These are phyloP conservation scores for Fomitopsis schrenkii DNA, from an alignment of 1,284 basidiomycete genomes.

Conservation along the genomic window DNA sequence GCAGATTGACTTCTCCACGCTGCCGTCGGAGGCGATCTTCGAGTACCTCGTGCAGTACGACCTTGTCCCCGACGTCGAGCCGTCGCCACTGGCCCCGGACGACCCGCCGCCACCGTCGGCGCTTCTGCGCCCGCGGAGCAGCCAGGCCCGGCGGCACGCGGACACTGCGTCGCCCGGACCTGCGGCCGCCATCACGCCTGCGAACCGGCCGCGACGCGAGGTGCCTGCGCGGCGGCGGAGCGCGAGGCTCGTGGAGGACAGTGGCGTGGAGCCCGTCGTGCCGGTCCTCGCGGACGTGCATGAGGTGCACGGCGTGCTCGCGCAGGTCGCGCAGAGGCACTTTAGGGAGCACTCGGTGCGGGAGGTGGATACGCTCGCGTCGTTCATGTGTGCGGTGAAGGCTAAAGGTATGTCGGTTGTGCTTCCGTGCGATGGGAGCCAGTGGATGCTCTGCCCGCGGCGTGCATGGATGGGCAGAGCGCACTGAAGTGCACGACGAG, in stretches of 20 bases:
- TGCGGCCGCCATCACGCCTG: constrained; percentile 46
- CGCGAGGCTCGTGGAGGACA: constrained; percentile 63
- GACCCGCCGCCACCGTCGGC: constrained; percentile 61
- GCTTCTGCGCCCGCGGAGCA: constrained; percentile 43
- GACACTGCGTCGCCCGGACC: constrained; percentile 25
- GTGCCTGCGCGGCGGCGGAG: constrained; percentile 58
- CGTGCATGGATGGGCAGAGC: not conserved
- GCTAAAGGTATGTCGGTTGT: constrained; percentile 40
- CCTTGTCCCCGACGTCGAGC: constrained; percentile 62
- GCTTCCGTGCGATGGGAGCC: not conserved
- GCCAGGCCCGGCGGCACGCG: constrained; percentile 34
- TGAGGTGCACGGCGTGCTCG: constrained; percentile 62
- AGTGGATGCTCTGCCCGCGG: not conserved
- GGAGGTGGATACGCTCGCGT: constrained; percentile 76
- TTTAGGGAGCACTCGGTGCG: constrained; percentile 57
- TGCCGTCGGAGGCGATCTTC: constrained; percentile 56
- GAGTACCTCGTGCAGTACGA: constrained; percentile 69
- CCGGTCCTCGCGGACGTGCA: constrained; percentile 65
- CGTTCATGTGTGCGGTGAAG: constrained; percentile 72
- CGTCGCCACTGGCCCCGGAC: constrained; percentile 58
- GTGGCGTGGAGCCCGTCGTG: constrained; percentile 32
- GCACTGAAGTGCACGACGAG: not conserved
- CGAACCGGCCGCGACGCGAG: constrained; percentile 66
- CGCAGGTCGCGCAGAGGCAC: constrained; percentile 63
- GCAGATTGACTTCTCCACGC: constrained; percentile 68